These are phyloP conservation scores for Xylaria polymorpha DNA, from an alignment of 2,329 filamentous ascomycete genomes.

Conservation along the genomic window DNA sequence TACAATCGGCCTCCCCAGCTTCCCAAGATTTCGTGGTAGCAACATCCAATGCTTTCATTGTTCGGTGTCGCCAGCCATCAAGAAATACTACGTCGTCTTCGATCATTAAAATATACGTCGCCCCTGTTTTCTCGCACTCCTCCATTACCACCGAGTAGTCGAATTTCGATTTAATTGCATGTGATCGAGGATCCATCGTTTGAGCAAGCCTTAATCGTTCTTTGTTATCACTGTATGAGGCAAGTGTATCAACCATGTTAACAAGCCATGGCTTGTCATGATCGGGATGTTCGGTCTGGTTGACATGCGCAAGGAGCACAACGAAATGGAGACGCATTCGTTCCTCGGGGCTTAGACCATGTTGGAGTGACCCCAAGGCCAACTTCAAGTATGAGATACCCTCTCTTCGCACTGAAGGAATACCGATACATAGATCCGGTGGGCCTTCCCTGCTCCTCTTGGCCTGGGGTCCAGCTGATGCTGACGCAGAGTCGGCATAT, in stretches of 20 bases:
- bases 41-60: conserved; percentile 35
- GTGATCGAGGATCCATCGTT: conserved; percentile 22
- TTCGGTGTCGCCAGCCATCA: conserved; percentile 45
- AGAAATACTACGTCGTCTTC: conserved; percentile 47
- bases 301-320: conserved; percentile 43
- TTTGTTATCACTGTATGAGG: conserved; percentile 39
- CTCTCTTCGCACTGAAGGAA: conserved; percentile 40
- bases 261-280: conserved; percentile 41
- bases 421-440: conserved; percentile 42
- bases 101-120: conserved; percentile 42
- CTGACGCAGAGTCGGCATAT: conserved; percentile 30
- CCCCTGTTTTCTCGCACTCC: conserved; percentile 41
- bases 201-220: conserved; percentile 11
- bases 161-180: conserved; percentile 41
- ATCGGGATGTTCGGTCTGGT: conserved; percentile 39
- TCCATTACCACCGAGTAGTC: conserved; percentile 44
- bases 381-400: conserved; percentile 43
- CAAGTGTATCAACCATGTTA: conserved; percentile 42
- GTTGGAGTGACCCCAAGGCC: conserved; percentile 41
- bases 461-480: neutral
- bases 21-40: conserved; percentile 40
- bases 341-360: conserved; percentile 37
- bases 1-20: conserved; percentile 38
- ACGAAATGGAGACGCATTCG: conserved; percentile 37
- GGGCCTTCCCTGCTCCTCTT: neutral